Percentiles rank a stretch among this genome's conserved stretches.
phyloP scores from a whole-genome alignment of 2,329 filamentous ascomycete genomes.

The Aspergillus hortae region DNA sequence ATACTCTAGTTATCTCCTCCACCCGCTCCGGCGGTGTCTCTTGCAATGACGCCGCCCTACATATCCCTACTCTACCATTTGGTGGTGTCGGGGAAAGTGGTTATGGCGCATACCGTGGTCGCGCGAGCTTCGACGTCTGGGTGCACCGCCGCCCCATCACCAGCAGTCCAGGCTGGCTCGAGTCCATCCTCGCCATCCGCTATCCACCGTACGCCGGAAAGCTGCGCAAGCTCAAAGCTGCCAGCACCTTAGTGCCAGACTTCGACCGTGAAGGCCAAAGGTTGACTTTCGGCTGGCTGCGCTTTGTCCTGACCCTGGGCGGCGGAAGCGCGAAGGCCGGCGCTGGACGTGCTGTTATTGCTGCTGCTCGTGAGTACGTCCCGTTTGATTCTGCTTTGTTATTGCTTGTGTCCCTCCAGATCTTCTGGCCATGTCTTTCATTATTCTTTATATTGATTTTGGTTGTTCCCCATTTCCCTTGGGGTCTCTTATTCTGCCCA shows the following conservation, averaged over 20 bases:
- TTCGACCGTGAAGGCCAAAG: conserved; percentile 57
- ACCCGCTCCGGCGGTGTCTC: conserved; percentile 66
- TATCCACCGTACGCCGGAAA: conserved; percentile 62
- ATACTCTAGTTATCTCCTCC: conserved; percentile 52
- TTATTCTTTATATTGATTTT: too few relatives aligned
- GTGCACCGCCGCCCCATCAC: conserved; percentile 60
- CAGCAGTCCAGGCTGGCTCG: conserved; percentile 59
- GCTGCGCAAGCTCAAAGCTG: conserved; percentile 48
- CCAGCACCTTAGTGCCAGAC: conserved; percentile 53
- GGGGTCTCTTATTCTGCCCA: too few relatives aligned
- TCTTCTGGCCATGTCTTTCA: too few relatives aligned
- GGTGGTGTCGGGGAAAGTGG: conserved; percentile 81
- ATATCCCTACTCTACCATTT: conserved; percentile 71
- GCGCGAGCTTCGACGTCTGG: conserved; percentile 62
- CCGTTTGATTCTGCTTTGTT: conserved; percentile 1
- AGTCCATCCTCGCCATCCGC: conserved; percentile 53
- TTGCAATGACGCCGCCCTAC: conserved; percentile 60
- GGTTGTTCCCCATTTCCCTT: too few relatives aligned
- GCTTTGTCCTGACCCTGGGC: conserved; percentile 38
- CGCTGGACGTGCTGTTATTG: conserved; percentile 32
- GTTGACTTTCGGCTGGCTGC: conserved; percentile 36
- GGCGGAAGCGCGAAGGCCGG: conserved; percentile 39
- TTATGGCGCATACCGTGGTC: conserved; percentile 72
- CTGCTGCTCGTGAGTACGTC: conserved; percentile 39
- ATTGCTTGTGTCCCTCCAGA: too few relatives aligned